Evolutionary conservation across 2,329 filamentous ascomycete species (phyloP).

Genomic region (Microsporum audouinii): DNA sequence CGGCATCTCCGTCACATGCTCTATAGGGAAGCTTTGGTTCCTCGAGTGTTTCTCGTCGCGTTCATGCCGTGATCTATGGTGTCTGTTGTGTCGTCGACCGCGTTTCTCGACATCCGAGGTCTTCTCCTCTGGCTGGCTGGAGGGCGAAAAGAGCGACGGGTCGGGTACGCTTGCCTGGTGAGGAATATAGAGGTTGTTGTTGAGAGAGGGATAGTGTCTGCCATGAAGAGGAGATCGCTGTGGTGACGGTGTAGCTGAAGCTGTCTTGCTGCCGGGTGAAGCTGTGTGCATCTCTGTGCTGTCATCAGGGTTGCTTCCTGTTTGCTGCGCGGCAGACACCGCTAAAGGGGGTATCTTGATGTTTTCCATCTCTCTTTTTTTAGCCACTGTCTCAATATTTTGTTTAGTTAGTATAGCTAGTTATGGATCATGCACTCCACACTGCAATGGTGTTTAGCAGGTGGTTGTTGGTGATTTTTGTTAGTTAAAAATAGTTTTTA

Average conservation of each 20-base stretch:
- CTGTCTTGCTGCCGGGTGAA: slow-evolving; percentile 3
- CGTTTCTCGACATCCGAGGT: background rate
- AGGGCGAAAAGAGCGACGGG: background rate
- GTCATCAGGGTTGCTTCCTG: background rate
- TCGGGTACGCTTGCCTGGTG: slow-evolving; percentile 1
- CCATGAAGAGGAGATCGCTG: background rate
- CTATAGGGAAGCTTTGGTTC: background rate
- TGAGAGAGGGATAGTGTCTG: background rate
- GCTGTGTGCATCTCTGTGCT: slow-evolving; percentile 2
- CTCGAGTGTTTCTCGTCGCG: background rate
- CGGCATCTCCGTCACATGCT: background rate
- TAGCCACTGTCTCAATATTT: background rate
- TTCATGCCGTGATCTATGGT: background rate
- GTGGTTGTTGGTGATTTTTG: background rate
- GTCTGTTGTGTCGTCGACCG: background rate
- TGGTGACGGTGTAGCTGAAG: background rate
- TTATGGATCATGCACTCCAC: background rate
- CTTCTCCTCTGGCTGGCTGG: background rate
- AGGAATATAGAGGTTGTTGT: slow-evolving; percentile 3
- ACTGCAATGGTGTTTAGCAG: background rate
- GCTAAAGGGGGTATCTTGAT: slow-evolving; percentile 1
- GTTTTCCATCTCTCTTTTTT: background rate
- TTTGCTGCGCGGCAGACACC: background rate
- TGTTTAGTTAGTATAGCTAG: background rate
- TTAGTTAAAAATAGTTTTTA: background rate